Percentiles rank a stretch among this genome's conserved stretches.
Conservation (phyloP, 495 filamentous ascomycete genomes). For the Geoglossum glabrum region DNA sequence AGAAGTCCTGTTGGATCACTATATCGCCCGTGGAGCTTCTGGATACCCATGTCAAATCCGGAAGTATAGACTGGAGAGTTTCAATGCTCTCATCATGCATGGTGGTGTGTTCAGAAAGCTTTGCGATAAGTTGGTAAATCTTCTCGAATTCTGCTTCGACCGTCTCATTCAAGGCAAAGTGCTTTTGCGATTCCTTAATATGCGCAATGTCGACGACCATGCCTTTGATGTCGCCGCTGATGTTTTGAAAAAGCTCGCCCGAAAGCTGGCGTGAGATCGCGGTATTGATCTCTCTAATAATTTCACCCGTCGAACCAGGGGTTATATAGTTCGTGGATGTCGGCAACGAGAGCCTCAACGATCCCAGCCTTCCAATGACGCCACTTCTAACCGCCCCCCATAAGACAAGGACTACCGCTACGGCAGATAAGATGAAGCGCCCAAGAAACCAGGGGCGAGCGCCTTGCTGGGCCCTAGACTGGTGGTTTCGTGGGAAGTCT, state of each 20-base stretch:
- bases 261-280: background rate
- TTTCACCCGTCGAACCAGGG: background rate
- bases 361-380: background rate
- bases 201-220: background rate
- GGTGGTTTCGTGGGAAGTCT: background rate
- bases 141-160: background rate
- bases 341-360: background rate
- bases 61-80: background rate
- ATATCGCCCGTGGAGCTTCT: background rate
- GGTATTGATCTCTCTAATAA: background rate
- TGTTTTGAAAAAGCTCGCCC: background rate
- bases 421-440: background rate
- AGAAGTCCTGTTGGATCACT: conserved; percentile 2
- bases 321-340: background rate
- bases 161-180: background rate
- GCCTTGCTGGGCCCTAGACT: background rate
- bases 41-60: background rate
- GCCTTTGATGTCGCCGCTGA: background rate
- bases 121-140: background rate
- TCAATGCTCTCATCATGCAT: background rate
- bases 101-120: background rate
- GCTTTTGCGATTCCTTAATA: background rate
- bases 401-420: background rate
- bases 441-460: background rate
- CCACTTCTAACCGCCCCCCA: background rate